These are phyloP conservation scores for Xerocomus brunneocitrinus DNA, from an alignment of 768 basidiomycete species.

Conservation along the genomic window DNA sequence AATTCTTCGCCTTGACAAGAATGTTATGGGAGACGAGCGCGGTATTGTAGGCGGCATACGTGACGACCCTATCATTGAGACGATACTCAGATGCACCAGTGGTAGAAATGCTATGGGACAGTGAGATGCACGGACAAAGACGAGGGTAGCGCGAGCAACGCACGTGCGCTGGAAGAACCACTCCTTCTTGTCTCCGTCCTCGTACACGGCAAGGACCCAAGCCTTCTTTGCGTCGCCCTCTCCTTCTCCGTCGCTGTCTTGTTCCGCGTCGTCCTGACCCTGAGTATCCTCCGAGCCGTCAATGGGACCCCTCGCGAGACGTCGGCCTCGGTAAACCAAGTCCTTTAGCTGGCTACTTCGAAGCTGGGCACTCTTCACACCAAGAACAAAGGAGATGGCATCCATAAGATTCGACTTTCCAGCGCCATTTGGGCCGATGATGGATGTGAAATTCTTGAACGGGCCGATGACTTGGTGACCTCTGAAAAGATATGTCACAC, in stretches of 20 bases:
- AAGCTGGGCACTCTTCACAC: slow-evolving; percentile 90
- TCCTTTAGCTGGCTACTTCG: slow-evolving; percentile 93
- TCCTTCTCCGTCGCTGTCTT: slow-evolving; percentile 46
- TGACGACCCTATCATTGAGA: slow-evolving; percentile 75
- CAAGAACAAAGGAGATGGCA: slow-evolving; percentile 97
- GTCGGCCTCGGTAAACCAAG: slow-evolving; percentile 88
- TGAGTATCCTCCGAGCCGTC: slow-evolving; percentile 40
- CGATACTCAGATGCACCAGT: slow-evolving; percentile 89
- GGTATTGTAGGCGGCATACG: slow-evolving; percentile 84
- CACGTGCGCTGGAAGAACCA: slow-evolving; percentile 92
- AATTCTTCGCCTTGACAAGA: slow-evolving; percentile 98
- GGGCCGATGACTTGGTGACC: slow-evolving; percentile 86
- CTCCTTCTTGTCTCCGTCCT: slow-evolving; percentile 72
- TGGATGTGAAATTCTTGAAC: slow-evolving; percentile 89
- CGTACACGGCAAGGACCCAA: slow-evolving; percentile 91
- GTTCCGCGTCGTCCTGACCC: slow-evolving; percentile 47
- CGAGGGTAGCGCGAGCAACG: slow-evolving; percentile 30
- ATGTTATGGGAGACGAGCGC: slow-evolving; percentile 88
- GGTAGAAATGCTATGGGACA: slow-evolving; percentile 66
- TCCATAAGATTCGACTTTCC: slow-evolving; percentile 99
- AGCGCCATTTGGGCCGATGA: slow-evolving; percentile 98
- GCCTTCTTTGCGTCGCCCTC: slow-evolving; percentile 89
- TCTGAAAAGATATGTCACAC: slow-evolving; percentile 31
- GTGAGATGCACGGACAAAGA: neutral
- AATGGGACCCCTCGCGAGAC: slow-evolving; percentile 50